Conservation (phyloP, 75 land plant species). For the Selaginella moellendorffii region DNA sequence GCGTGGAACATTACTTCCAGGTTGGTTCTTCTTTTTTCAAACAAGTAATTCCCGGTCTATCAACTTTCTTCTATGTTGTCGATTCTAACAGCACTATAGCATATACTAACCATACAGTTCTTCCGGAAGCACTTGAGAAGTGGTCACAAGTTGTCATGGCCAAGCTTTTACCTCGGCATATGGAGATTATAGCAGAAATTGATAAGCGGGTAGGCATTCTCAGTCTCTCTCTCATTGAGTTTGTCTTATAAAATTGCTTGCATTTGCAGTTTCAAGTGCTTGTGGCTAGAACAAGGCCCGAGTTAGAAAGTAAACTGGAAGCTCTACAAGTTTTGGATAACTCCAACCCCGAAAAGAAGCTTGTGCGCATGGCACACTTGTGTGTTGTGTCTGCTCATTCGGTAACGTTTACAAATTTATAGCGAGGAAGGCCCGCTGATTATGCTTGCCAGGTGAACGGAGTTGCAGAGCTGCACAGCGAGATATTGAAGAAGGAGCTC, state of each 20-base stretch:
- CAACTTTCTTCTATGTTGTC: neutral
- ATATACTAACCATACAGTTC: constrained; percentile 94
- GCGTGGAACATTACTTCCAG: constrained; percentile 82
- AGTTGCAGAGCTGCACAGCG: constrained; percentile 85
- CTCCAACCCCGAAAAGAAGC: constrained; percentile 54
- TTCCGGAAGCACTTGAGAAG: constrained; percentile 95
- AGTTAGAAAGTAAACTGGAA: constrained; percentile 42
- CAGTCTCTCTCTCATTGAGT: neutral
- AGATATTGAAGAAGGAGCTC: constrained; percentile 54
- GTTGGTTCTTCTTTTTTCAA: constrained; percentile 9
- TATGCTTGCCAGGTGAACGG: constrained; percentile 67
- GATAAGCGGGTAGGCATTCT: constrained; percentile 53
- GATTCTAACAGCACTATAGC: constrained; percentile 93
- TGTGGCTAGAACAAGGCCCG: constrained; percentile 27
- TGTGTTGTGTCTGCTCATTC: constrained; percentile 82
- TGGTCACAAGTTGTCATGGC: constrained; percentile 79
- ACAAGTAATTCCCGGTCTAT: neutral
- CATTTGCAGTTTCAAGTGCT: constrained; percentile 50
- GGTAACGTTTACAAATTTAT: constrained; percentile 29
- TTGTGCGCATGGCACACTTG: constrained; percentile 80
- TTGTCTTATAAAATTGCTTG: neutral
- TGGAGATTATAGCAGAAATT: constrained; percentile 86
- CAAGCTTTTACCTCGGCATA: constrained; percentile 91
- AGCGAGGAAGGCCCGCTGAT: too few relatives aligned
- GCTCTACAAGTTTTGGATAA: constrained; percentile 47